Conservation (phyloP, 495 filamentous ascomycete species). For the Apiosordaria backusii region DNA sequence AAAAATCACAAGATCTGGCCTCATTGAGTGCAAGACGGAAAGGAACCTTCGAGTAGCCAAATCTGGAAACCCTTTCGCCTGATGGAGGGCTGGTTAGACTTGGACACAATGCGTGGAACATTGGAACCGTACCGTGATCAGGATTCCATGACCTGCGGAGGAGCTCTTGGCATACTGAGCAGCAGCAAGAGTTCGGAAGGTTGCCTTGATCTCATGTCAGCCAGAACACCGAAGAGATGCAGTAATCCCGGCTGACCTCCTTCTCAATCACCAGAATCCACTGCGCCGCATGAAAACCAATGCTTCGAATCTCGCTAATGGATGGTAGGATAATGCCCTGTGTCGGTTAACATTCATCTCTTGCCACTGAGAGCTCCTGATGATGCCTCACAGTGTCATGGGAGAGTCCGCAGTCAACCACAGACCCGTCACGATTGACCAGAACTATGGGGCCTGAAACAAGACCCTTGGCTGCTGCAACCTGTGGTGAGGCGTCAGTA, state of each 20-base stretch:
- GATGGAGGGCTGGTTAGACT: neutral
- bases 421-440: slow-evolving; percentile 24
- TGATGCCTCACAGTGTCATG: slow-evolving; percentile 23
- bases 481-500: slow-evolving; percentile 35
- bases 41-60: slow-evolving; percentile 73
- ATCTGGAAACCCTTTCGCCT: slow-evolving; percentile 94
- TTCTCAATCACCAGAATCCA: slow-evolving; percentile 93
- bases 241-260: slow-evolving; percentile 55
- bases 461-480: slow-evolving; percentile 54
- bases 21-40: slow-evolving; percentile 36
- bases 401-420: slow-evolving; percentile 30
- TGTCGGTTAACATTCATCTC: slow-evolving; percentile 5
- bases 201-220: slow-evolving; percentile 55
- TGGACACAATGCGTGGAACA: neutral
- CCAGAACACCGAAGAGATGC: neutral
- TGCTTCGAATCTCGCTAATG: slow-evolving; percentile 45
- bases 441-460: slow-evolving; percentile 33
- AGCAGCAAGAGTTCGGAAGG: slow-evolving; percentile 57
- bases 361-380: neutral
- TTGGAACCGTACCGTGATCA: slow-evolving; percentile 31
- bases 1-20: slow-evolving; percentile 50
- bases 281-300: slow-evolving; percentile 52
- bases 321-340: slow-evolving; percentile 69
- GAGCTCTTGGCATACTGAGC: slow-evolving; percentile 24
- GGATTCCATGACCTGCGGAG: slow-evolving; percentile 23